phyloP scores from a whole-genome alignment of 805 yeast species.

The Candida dajiaensis region DNA sequence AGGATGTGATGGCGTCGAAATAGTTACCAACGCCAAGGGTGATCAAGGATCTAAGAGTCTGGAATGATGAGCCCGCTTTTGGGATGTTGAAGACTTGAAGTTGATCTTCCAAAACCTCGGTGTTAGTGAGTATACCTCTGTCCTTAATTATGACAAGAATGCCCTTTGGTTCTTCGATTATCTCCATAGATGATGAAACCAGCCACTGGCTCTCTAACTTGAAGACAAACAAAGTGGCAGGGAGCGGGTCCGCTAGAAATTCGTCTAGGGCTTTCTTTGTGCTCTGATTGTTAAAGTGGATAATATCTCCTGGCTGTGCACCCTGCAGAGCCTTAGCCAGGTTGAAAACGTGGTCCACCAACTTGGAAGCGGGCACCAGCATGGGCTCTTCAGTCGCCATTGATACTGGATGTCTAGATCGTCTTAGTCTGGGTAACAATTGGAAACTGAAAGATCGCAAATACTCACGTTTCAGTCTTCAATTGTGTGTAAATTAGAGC shows the following conservation, averaged over 20 bases:
- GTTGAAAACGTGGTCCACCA: constrained; percentile 23
- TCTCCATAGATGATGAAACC: constrained; percentile 8
- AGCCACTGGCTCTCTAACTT: constrained; percentile 14
- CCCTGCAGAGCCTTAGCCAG: constrained; percentile 25
- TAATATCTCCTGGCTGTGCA: constrained; percentile 22
- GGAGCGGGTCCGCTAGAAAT: constrained; percentile 16
- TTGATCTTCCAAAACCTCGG: constrained; percentile 26
- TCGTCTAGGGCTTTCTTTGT: constrained; percentile 11
- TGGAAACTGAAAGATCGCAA: not conserved
- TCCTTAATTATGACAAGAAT: constrained; percentile 39
- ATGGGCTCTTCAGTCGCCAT: not conserved
- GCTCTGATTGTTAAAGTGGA: constrained; percentile 21
- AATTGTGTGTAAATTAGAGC: not conserved
- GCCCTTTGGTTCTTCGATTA: constrained; percentile 12
- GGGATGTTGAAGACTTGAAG: constrained; percentile 32
- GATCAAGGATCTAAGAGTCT: constrained; percentile 52
- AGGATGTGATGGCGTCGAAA: constrained; percentile 45
- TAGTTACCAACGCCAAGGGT: constrained; percentile 63
- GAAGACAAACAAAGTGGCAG: constrained; percentile 22
- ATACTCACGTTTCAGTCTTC: not conserved
- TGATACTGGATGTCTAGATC: not conserved
- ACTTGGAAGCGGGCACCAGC: constrained; percentile 7
- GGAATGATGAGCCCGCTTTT: constrained; percentile 30
- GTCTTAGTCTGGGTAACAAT: not conserved
- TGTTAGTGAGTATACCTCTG: constrained; percentile 26